Base-by-base conservation (phyloP, 352 stramenopile species). In the Phytopythium vexans region DNA sequence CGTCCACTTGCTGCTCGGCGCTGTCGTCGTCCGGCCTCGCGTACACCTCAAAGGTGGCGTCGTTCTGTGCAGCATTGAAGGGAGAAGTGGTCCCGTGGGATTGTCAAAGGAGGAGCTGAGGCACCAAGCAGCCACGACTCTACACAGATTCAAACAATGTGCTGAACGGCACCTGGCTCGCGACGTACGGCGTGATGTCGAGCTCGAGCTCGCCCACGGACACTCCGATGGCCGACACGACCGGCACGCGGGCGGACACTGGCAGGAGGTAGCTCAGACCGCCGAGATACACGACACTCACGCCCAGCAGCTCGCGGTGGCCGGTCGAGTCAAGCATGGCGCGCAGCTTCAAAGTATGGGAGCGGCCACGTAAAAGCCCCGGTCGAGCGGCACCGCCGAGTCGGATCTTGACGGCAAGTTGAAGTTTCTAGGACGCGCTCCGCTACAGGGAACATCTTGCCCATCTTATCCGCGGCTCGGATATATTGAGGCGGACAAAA, bases 231-330 rank as follows among this genome's bases (percentile, higher is more conserved):
- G 67, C 72, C 34, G 77, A 85, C 33, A 88, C 77, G 4, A 88
- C 60, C 4, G 74, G 74, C 15, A 64, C 68, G 12, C n/a, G 52
- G 50, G 80, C 69, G 41, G 76, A 47, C 21, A 83, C 60, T 5
- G 51, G 38, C 49, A 85, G 80, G 52, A 88, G 85, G 63, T 88
- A 85, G 67, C 76, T 84, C 54, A 88, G 72, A 3, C 64, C 64
- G 34, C 77, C 77, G 12, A 88, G 60, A 43, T 85, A 80, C 43
- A 85, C 60, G 10, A 82, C 41, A n/a, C 74, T 76, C 32, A 75
- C 72, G 11, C 77, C 77, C 6, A 88, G 56, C n/a, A 71, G 43
- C 41, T 78, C 68, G 35, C 40, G 4, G 1, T 52, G 38, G 5
- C 47, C 47, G 52, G 51, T 38, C n/a, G 41, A 53, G 11, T 44